Evolutionary conservation across 2,329 filamentous ascomycete genomes (phyloP).

Genomic region (Aureobasidium lini): DNA sequence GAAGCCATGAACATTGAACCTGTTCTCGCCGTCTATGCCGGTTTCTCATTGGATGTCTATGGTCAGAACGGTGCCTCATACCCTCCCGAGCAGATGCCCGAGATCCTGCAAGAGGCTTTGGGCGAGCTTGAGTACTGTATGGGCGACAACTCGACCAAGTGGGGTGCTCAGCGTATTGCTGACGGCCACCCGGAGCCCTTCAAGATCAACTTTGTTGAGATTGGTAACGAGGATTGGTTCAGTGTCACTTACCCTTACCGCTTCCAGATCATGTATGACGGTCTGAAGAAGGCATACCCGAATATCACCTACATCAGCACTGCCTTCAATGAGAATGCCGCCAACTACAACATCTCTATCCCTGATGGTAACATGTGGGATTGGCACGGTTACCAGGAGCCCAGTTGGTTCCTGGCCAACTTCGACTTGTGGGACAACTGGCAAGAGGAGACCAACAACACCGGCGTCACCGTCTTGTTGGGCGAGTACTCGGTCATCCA

Average conservation of each 20-base stretch:
- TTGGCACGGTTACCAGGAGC: conserved; percentile 37
- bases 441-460: conserved; percentile 20
- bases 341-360: conserved; percentile 28
- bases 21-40: conserved; percentile 50
- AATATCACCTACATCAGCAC: conserved; percentile 45
- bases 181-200: conserved; percentile 56
- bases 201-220: conserved; percentile 52
- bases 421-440: conserved; percentile 38
- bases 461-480: conserved; percentile 19
- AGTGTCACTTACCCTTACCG: conserved; percentile 35
- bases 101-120: conserved; percentile 50
- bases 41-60: conserved; percentile 40
- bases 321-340: conserved; percentile 21
- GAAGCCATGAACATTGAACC: conserved; percentile 48
- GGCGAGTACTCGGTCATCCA: conserved; percentile 25
- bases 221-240: conserved; percentile 59
- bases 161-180: conserved; percentile 49
- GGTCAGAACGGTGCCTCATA: conserved; percentile 30
- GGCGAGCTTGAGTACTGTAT: conserved; percentile 56
- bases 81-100: conserved; percentile 29
- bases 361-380: conserved; percentile 31
- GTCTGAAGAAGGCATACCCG: conserved; percentile 48
- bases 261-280: conserved; percentile 51
- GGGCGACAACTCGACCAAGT: conserved; percentile 45
- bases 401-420: conserved; percentile 32